These are phyloP conservation scores for Aureobasidium sp. DNA, from an alignment of 2,329 filamentous ascomycete genomes.

Conservation along the genomic window DNA sequence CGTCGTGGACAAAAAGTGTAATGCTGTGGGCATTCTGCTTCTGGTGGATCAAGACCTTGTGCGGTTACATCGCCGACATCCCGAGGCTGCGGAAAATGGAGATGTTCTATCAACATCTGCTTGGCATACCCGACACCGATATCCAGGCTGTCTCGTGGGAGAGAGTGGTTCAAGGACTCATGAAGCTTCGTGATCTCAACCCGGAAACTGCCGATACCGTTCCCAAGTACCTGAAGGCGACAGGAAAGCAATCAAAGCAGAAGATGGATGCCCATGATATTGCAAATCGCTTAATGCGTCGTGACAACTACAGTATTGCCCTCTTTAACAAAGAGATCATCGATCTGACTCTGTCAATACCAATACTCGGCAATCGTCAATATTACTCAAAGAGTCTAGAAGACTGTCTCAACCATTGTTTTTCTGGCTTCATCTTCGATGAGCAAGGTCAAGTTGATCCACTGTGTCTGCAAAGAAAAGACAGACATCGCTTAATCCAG, in stretches of 20 bases:
- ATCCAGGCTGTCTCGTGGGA: conserved; percentile 96
- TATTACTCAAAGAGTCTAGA: conserved; percentile 85
- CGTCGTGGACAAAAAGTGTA: conserved; percentile 74
- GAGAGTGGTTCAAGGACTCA: conserved; percentile 77
- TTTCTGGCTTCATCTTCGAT: conserved; percentile 92
- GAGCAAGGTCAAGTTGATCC: conserved; percentile 79
- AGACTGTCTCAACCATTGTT: conserved; percentile 84
- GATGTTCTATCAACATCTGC: conserved; percentile 75
- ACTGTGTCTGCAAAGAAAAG: conserved; percentile 76
- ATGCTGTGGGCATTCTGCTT: conserved; percentile 78
- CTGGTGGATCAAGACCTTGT: conserved; percentile 74
- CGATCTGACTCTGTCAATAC: conserved; percentile 77
- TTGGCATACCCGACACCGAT: conserved; percentile 76
- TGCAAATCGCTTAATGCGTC: conserved; percentile 91
- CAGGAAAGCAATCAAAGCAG: conserved; percentile 69
- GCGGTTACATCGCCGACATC: conserved; percentile 67
- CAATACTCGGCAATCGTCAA: conserved; percentile 70
- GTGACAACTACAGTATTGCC: conserved; percentile 94
- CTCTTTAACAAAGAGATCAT: conserved; percentile 95
- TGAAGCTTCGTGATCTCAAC: conserved; percentile 77
- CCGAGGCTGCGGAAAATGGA: conserved; percentile 69
- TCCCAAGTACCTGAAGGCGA: conserved; percentile 16
- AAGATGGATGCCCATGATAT: conserved; percentile 94
- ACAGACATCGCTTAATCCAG: conserved; percentile 69
- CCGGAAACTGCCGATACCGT: conserved; percentile 55